phyloP scores from a whole-genome alignment of 2,329 filamentous ascomycete species.

The Botrytis medusae region DNA sequence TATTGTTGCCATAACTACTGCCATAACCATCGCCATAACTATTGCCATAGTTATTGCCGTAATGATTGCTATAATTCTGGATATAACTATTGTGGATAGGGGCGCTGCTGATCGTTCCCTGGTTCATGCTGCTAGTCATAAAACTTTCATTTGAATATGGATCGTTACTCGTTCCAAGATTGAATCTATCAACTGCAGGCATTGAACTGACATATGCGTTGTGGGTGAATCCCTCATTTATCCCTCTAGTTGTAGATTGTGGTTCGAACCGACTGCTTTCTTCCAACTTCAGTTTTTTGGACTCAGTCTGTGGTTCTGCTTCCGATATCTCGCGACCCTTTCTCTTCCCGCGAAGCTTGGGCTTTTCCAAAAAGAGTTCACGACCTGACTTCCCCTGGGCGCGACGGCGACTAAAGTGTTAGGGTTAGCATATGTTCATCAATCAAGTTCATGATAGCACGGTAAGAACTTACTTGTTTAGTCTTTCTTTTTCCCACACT shows the following conservation, averaged over 20 bases:
- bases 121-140: neutral
- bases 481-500: neutral
- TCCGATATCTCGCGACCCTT: neutral
- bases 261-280: neutral
- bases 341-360: neutral
- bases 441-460: neutral
- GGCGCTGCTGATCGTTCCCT: neutral
- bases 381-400: neutral
- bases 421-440: neutral
- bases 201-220: neutral
- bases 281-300: neutral
- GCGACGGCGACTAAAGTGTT: neutral
- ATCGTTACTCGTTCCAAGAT: neutral
- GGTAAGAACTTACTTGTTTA: neutral
- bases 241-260: accelerated
- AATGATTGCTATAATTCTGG: too few relatives aligned
- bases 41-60: too few relatives aligned
- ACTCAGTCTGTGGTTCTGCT: neutral
- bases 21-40: neutral
- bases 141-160: neutral
- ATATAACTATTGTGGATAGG: neutral
- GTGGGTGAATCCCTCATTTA: too few relatives aligned
- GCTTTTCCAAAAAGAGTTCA: neutral
- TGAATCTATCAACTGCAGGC: neutral
- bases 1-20: too few relatives aligned